Conservation (phyloP, 2,329 filamentous ascomycete species). For the Sporothrix brunneoviolacea region DNA sequence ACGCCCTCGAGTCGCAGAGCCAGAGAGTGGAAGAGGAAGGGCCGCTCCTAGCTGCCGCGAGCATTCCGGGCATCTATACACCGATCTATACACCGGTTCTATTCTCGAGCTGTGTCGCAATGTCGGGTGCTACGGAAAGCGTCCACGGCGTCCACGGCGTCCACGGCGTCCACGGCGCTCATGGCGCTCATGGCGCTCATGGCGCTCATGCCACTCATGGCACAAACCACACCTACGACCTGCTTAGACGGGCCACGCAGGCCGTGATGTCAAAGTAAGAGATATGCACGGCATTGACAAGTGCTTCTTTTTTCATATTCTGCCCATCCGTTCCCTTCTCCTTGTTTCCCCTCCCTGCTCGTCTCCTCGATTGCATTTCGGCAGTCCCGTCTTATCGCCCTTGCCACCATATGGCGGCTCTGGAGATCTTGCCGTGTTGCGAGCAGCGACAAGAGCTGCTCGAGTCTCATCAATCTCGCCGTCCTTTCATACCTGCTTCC, state of each 20-base stretch:
- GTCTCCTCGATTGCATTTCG: background rate
- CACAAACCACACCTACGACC: slow-evolving; percentile 36
- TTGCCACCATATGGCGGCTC: background rate
- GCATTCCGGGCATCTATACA: too few relatives aligned
- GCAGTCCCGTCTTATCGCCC: background rate
- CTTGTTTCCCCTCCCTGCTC: background rate
- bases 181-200: background rate
- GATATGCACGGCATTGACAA: too few relatives aligned
- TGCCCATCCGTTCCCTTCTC: background rate
- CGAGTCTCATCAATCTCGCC: too few relatives aligned
- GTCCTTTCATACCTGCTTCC: background rate
- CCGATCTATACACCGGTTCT: too few relatives aligned
- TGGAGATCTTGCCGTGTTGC: too few relatives aligned
- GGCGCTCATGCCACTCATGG: slow-evolving; percentile 22
- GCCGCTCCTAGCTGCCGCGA: too few relatives aligned
- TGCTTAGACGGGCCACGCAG: slow-evolving; percentile 55
- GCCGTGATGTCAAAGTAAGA: slow-evolving; percentile 56
- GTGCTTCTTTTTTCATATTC: slow-evolving; percentile 19
- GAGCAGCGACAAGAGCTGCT: too few relatives aligned
- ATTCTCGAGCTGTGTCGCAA: slow-evolving; percentile 22
- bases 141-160: slow-evolving; percentile 25
- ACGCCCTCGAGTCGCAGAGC: too few relatives aligned
- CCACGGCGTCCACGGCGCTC: background rate
- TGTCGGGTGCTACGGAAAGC: slow-evolving; percentile 40
- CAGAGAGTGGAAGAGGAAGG: too few relatives aligned